phyloP scores from a whole-genome alignment of 73 alveolate species.

The Loxodes magnus region DNA sequence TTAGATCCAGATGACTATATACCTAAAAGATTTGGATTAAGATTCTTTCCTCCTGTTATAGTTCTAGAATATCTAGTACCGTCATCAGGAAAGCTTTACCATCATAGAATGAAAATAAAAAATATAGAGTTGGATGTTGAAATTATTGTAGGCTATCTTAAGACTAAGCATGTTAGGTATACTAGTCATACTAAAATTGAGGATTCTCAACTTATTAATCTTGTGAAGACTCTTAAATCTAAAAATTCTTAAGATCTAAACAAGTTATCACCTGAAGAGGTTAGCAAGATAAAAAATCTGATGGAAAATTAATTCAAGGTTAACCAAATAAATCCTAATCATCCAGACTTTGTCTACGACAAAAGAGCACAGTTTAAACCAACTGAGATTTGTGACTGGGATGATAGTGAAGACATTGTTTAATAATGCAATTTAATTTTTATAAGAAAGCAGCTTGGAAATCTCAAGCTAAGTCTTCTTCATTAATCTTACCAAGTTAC shows the following conservation, averaged over 20 bases:
- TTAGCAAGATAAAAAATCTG: conserved; percentile 35
- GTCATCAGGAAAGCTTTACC: conserved; percentile 87
- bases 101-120: conserved; percentile 86
- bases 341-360: conserved; percentile 79
- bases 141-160: conserved; percentile 59
- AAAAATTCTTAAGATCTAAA: conserved; percentile 44
- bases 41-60: conserved; percentile 84
- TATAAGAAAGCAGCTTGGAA: too few species aligned
- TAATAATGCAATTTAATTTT: too few species aligned
- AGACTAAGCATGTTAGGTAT: conserved; percentile 72
- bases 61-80: conserved; percentile 85
- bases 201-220: conserved; percentile 33
- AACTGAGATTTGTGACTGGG: conserved; percentile 64
- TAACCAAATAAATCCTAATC: conserved; percentile 75
- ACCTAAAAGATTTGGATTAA: conserved; percentile 87
- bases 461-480: too few species aligned
- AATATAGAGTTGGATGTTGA: conserved; percentile 56
- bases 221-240: conserved; percentile 17
- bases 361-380: conserved; percentile 64
- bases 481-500: too few species aligned
- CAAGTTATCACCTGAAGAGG: conserved; percentile 43
- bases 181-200: conserved; percentile 37
- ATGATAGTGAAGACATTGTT: conserved; percentile 75
- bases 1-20: too few species aligned
- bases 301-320: conserved; percentile 78